Evolutionary conservation across 2,329 filamentous ascomycete genomes (phyloP), one percentile per base, ranked within the genome.

Genomic region (Apiospora malaysiana): DNA sequence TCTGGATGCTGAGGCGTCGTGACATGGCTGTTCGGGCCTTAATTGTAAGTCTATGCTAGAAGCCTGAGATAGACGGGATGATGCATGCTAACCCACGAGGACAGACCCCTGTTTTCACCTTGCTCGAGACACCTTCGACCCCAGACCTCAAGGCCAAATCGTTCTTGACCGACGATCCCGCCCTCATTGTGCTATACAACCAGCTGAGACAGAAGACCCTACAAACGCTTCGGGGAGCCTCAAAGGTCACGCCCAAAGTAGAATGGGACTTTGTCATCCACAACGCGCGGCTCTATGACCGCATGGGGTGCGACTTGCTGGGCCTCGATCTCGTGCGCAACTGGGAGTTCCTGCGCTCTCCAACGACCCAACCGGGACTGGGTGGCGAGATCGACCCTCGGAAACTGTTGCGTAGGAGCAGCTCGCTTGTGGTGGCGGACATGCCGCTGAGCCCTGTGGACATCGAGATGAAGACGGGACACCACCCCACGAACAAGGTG

Each of bases 201-300:
- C 92, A 98, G 76, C 87, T 99, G 10, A 90, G 95, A 66, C 92
- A 92, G 73, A 92, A 92, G 82, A 94, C 92, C 0, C 82, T 95
- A 0, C 94, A 97, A 79, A 97, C 94, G 0, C 87, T 97, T 9
- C 90, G 92, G 43, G 95, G 94, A n/a, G 94, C 94, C 8, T 92
- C 92, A 0, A 94, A 94, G 81, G 87, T 97, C 23, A 91, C 90
- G 2, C 92, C 93, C 0, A 89, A 88, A 73, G 90, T 92, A 4
- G 95, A 98, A 81, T 97, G 94, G 93, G 90, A 93, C 43, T 97
- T 98, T 79, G 90, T 98, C 0, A 84, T 97, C 27, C 94, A 96
- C 76, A 97, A 94, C 69, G 94, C 94, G 21, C 87, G 90, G 69
- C 85, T 96, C 23, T 98, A 95, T 78, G 92, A 93, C 79, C 91